A percentile compares a stretch with the other conserved stretches of the same genome.
Conservation (phyloP, 2,329 filamentous ascomycete genomes). For the Calonectria henricotiae region DNA sequence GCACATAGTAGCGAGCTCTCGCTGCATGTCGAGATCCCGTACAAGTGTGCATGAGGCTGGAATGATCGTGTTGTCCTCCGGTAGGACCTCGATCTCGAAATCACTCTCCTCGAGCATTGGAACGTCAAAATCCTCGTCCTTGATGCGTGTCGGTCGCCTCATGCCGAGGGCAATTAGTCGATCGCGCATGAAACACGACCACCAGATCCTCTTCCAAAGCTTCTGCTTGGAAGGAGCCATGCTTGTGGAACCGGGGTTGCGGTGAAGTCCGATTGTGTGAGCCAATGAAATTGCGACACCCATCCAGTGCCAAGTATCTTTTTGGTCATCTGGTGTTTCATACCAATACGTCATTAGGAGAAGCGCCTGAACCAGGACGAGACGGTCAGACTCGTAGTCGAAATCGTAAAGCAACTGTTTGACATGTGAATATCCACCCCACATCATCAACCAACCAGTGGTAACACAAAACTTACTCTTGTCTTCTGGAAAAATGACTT, state of each 20-base stretch:
- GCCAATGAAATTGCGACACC: constrained; percentile 93
- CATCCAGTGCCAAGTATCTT: constrained; percentile 99
- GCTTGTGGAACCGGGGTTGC: constrained; percentile 83
- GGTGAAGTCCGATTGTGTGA: constrained; percentile 93
- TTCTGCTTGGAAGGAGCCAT: constrained; percentile 83
- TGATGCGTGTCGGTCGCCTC: constrained; percentile 92
- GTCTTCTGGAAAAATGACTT: constrained; percentile 93
- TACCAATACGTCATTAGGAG: constrained; percentile 98
- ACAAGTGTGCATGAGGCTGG: constrained; percentile 80
- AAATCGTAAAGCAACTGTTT: constrained; percentile 89
- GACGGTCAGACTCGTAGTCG: constrained; percentile 92
- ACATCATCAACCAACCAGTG: constrained; percentile 28
- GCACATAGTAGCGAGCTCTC: constrained; percentile 88
- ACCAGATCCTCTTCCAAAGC: constrained; percentile 97
- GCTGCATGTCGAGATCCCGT: constrained; percentile 81
- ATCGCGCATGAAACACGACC: constrained; percentile 97
- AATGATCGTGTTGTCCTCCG: constrained; percentile 79
- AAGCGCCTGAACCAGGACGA: constrained; percentile 89
- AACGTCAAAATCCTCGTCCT: constrained; percentile 94
- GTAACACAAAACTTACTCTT: constrained; percentile 72
- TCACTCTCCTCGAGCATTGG: constrained; percentile 89
- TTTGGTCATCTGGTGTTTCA: constrained; percentile 95
- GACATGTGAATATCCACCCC: constrained; percentile 37
- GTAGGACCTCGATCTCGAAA: constrained; percentile 83
- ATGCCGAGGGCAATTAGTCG: constrained; percentile 93